phyloP scores from a whole-genome alignment of 78 protist species.

The Dictyostelium firmibasis region DNA sequence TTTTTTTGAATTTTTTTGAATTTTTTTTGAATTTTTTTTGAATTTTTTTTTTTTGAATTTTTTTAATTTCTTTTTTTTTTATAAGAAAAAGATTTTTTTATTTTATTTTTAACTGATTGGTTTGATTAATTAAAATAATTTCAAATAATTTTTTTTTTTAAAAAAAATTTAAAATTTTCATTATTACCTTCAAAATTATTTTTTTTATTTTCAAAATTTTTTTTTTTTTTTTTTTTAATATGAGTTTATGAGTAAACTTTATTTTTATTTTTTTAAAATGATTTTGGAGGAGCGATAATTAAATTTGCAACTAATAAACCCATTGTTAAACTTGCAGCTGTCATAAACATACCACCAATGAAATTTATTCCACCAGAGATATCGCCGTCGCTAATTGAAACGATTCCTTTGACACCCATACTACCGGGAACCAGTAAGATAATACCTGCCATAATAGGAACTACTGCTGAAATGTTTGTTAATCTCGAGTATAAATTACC shows the following conservation, averaged over 20 bases:
- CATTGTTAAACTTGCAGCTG: conserved; percentile 18
- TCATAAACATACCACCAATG: conserved; percentile 58
- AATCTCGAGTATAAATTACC: conserved; percentile 58
- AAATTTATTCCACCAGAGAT: conserved; percentile 2
- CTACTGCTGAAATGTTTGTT: conserved; percentile 8
- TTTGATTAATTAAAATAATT: too few relatives aligned
- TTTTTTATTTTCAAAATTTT: too few relatives aligned
- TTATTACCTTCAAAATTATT: too few relatives aligned
- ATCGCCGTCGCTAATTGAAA: conserved; percentile 34
- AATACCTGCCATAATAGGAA: conserved; percentile 62
- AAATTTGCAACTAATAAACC: conserved; percentile 67
- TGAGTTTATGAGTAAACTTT: background rate
- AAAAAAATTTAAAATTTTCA: too few relatives aligned
- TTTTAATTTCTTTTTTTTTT: too few relatives aligned
- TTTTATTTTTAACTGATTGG: too few relatives aligned
- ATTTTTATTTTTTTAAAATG: background rate
- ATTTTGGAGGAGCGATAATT: conserved; percentile 51
- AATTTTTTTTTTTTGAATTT: too few relatives aligned
- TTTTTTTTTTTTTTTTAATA: too few relatives aligned
- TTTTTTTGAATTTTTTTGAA: too few relatives aligned
- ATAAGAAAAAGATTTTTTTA: too few relatives aligned
- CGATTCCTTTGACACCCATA: conserved; percentile 64
- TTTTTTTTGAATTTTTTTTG: too few relatives aligned
- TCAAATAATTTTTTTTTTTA: too few relatives aligned
- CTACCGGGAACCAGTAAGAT: conserved; percentile 67